Evolutionary conservation across 139 green algal species (phyloP).

Genomic region (Tetradesmus obliquus): DNA sequence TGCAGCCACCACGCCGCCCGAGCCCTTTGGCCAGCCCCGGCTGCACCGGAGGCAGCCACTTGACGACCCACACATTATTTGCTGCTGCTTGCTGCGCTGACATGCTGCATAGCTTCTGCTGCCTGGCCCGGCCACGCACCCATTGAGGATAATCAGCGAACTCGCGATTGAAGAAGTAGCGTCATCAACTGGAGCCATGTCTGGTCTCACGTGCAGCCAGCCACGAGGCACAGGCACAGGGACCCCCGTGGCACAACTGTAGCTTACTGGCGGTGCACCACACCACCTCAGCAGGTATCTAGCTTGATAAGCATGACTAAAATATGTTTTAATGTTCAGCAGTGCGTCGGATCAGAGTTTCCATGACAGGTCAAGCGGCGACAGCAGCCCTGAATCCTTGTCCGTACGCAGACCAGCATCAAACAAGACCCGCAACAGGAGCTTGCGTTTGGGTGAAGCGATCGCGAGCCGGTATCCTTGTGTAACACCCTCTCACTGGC

Average conservation of each 20-base stretch:
- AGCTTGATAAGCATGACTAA: too few relatives aligned
- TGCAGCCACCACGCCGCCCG: not conserved
- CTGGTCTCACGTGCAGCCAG: not conserved
- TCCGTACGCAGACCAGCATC: too few relatives aligned
- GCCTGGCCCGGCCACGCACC: not conserved
- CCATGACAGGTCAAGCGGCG: too few relatives aligned
- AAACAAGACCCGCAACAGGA: too few relatives aligned
- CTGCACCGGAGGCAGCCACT: not conserved
- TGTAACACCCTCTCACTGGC: too few relatives aligned
- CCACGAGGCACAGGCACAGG: not conserved
- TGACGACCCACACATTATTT: not conserved
- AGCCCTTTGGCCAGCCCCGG: not conserved
- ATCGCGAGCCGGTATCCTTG: too few relatives aligned
- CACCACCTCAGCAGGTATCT: too few relatives aligned
- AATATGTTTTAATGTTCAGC: too few relatives aligned
- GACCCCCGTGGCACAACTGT: not conserved
- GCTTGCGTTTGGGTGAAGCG: too few relatives aligned
- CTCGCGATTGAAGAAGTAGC: not conserved
- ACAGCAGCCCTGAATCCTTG: too few relatives aligned
- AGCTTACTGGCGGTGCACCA: too few relatives aligned
- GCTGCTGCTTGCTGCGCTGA: not conserved
- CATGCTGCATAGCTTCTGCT: not conserved
- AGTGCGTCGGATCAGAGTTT: too few relatives aligned
- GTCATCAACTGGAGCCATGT: not conserved
- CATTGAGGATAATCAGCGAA: slow-evolving; percentile 29